Percentiles rank a stretch among this genome's conserved stretches.
Evolutionary conservation across 2,329 filamentous ascomycete genomes (phyloP).

Genomic region (Fusarium circinatum): DNA sequence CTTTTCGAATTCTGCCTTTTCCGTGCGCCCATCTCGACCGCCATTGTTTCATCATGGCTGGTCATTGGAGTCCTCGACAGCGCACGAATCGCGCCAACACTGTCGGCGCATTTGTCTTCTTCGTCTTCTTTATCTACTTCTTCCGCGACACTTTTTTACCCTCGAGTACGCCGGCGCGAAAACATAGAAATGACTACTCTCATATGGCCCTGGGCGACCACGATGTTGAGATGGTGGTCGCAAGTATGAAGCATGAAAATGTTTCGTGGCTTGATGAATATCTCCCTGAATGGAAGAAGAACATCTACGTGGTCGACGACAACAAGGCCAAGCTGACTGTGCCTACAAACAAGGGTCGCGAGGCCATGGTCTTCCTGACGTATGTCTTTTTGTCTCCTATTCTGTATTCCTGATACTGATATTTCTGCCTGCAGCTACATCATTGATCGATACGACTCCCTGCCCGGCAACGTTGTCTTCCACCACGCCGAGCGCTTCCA

Average conservation of each 20-base stretch:
- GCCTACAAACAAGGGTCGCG: slow-evolving; percentile 60
- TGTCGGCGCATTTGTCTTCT: slow-evolving; percentile 38
- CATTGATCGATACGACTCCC: slow-evolving; percentile 59
- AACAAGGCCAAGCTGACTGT: slow-evolving; percentile 58
- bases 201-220: slow-evolving; percentile 38
- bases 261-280: slow-evolving; percentile 55
- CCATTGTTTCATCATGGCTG: slow-evolving; percentile 34
- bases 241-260: slow-evolving; percentile 48
- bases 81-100: slow-evolving; percentile 43
- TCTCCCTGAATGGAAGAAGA: slow-evolving; percentile 60
- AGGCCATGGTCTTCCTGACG: slow-evolving; percentile 64
- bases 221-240: slow-evolving; percentile 49
- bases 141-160: slow-evolving; percentile 40
- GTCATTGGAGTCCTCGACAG: slow-evolving; percentile 43
- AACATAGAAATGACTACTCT: slow-evolving; percentile 24
- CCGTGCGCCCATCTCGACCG: slow-evolving; percentile 3
- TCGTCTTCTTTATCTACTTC: slow-evolving; percentile 41
- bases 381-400: slow-evolving; percentile 36
- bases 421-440: slow-evolving; percentile 51
- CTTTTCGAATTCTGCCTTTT: neutral
- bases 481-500: slow-evolving; percentile 60
- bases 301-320: slow-evolving; percentile 66
- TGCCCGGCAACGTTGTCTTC: slow-evolving; percentile 59
- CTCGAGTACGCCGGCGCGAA: slow-evolving; percentile 23
- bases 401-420: slow-evolving; percentile 1